These are phyloP conservation scores for Schwanniomyces yamadae DNA, from an alignment of 805 yeast genomes.

Conservation along the genomic window DNA sequence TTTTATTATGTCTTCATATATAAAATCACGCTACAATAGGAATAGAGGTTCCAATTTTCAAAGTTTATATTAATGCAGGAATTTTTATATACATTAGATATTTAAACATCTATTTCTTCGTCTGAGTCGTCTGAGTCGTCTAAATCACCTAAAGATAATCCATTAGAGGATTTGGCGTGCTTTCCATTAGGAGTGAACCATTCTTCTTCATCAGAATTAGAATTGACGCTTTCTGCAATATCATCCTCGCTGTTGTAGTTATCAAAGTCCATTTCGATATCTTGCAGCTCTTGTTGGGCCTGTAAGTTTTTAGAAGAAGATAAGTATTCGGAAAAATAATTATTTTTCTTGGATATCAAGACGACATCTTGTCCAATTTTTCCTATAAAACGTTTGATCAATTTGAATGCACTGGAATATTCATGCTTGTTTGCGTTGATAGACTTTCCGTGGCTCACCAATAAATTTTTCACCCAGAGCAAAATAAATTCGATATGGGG, in stretches of 20 bases:
- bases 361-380: constrained; percentile 76
- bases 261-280: constrained; percentile 23
- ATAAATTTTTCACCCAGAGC: constrained; percentile 71
- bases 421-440: constrained; percentile 61
- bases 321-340: constrained; percentile 54
- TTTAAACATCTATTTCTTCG: too few species aligned
- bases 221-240: constrained; percentile 31
- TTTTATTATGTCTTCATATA: too few species aligned
- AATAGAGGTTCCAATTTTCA: too few species aligned
- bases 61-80: too few species aligned
- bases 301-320: constrained; percentile 23
- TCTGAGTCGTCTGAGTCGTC: constrained; percentile 8
- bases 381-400: constrained; percentile 72
- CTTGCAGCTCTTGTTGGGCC: constrained; percentile 13
- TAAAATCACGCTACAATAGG: too few species aligned
- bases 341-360: constrained; percentile 50
- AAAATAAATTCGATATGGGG: constrained; percentile 84
- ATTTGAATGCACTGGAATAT: constrained; percentile 62
- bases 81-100: too few species aligned
- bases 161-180: constrained; percentile 10
- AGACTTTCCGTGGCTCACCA: constrained; percentile 75
- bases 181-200: constrained; percentile 26
- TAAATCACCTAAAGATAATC: constrained; percentile 10
- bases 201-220: constrained; percentile 28
- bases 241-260: constrained; percentile 24